Base-by-base conservation (phyloP, 2,329 filamentous ascomycete genomes). In the Clarireedia homoeocarpa region DNA sequence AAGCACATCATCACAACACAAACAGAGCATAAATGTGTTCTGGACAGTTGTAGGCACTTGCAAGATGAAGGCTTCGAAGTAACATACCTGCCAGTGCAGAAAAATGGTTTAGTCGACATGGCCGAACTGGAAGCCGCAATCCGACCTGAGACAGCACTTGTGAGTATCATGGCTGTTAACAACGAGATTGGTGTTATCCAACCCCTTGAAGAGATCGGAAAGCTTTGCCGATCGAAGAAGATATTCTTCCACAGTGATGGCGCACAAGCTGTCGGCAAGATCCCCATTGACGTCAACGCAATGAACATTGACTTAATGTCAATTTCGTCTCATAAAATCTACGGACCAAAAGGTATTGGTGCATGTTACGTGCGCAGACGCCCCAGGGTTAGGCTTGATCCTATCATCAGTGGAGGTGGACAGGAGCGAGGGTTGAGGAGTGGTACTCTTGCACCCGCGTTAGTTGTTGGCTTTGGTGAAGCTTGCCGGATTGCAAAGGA, bases 101-200 rank as follows among this genome's bases (percentile, higher is more conserved):
- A 74, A 67, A 92, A 89, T 63, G 94, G 94, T n/a, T 75, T 97
- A 62, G 78, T 99, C 66, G 82, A 86, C 63, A 81, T 99, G 77
- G 80, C 88, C 44, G 83, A 94, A 64, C 81, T 99, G 30, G 88
- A 95, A 74, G 88, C 85, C 23, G 90, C 92, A 24, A 95, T 99
- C 60, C 84, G 88, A 59, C 91, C 91, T 0, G 91, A 97, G 59
- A 99, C 94, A 14, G 85, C 84, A 45, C 76, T 99, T 30, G 91
- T 97, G 72, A 96, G 91, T 69, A 89, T 99, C 72, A 99, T 99
- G 94, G 85, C 94, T 0, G 94, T 99, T 67, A 99, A 99, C 78
- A 99, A 99, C 72, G 94, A 99, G 74, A 97, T 99, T 67, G 94
- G 94, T 68, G 94, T 99, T n/a, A 95, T 99, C 57, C 94, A 99